Evolutionary conservation across 805 yeast species (phyloP), one percentile per base, ranked within the genome.

Genomic region (Saccharomyces paradoxus): DNA sequence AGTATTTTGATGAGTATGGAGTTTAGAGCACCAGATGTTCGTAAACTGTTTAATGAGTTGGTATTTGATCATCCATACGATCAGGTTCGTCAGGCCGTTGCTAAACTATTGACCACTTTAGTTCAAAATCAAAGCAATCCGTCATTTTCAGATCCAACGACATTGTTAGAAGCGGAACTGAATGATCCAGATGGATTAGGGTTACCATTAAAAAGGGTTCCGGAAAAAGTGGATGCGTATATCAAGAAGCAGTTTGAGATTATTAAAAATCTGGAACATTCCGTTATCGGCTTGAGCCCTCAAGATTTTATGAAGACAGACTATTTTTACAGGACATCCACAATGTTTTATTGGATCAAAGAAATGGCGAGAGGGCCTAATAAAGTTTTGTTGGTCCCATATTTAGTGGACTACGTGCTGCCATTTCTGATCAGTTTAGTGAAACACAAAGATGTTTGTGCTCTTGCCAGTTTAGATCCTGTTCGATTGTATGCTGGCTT

Each of bases 391-490:
- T 67, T 86, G 46, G 77, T 81, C 48, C 81, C 81, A 2, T 77
- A 80, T 53, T 69, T 86, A 41, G 66, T 74, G 9, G 68, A 73
- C 2, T 72, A 79, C 52, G 76, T 90, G 29, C 69, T 89, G 0
- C 96, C 96, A 28, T 83, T 87, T 57, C 71, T 89, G 54, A 73
- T 88, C 63, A 74, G 78, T 17, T 71, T 89, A 49, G 80, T 83
- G 51, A 78, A 77, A 48, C 78, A 87, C 74, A 83, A 88, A 56
- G 97, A 92, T 57, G 88, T 88, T 13, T 87, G 95, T 60, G 88
- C 86, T 59, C 69, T 87, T 54, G 84, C 85, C 0, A 78, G 77
- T 31, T 69, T 87, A 10, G 76, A 77, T 44, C 87, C 92, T 0
- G 74, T 79, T 1, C 62, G 69, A 7, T 60, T 80, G 24, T 76